Conservation (phyloP, 306 rosid species). For the Luffa acutangula region DNA sequence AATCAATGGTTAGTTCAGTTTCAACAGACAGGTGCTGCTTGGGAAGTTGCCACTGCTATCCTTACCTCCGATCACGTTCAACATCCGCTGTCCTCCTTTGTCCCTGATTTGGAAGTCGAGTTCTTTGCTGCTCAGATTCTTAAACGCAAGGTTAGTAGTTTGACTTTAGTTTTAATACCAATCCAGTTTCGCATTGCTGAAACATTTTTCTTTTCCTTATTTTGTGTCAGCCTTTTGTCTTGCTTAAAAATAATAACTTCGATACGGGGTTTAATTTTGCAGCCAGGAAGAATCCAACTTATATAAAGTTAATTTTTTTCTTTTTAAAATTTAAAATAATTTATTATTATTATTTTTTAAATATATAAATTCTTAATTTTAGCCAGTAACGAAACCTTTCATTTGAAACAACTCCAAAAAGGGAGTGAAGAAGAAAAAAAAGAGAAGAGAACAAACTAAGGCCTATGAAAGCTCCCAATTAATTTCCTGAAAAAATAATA, state of each 20-base stretch:
- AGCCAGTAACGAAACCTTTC: too few species aligned
- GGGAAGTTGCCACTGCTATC: slow-evolving; percentile 91
- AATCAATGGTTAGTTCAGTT: slow-evolving; percentile 98
- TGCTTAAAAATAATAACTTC: neutral
- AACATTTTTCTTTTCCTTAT: neutral
- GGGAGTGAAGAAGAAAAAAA: too few species aligned
- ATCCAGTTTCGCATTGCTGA: neutral
- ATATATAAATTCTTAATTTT: too few species aligned
- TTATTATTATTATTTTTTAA: too few species aligned
- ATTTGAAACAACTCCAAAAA: too few species aligned
- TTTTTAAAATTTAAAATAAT: too few species aligned
- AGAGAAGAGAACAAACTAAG: too few species aligned
- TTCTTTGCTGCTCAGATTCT: slow-evolving; percentile 99
- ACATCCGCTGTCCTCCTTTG: slow-evolving; percentile 17
- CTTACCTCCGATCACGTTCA: slow-evolving; percentile 55
- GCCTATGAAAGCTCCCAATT: too few species aligned
- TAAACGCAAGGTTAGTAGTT: slow-evolving; percentile 62
- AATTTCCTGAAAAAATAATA: too few species aligned
- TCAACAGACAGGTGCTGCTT: slow-evolving; percentile 88
- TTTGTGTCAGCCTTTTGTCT: neutral
- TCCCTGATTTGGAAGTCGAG: slow-evolving; percentile 64
- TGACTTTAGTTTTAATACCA: neutral
- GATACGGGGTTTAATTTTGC: neutral
- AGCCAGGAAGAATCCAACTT: neutral
- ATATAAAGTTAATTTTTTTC: neutral